Percentiles rank a stretch among this genome's conserved stretches.
phyloP scores from a whole-genome alignment of 2,329 filamentous ascomycete genomes.

The Furcasterigmium furcatum region DNA sequence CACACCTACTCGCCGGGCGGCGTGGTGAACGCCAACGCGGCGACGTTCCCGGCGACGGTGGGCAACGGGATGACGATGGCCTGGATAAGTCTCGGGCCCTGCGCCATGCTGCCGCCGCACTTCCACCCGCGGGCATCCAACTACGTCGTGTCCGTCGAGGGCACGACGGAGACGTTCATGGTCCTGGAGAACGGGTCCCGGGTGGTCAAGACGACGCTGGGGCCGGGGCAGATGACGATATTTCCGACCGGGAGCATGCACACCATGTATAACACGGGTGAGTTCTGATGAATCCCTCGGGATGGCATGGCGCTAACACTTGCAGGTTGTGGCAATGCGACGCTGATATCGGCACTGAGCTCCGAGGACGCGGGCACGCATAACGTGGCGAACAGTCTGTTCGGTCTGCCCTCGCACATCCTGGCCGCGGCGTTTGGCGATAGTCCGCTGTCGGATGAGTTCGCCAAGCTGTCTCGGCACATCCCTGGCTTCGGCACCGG shows the following conservation, averaged over 20 bases:
- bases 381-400: conserved; percentile 41
- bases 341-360: conserved; percentile 45
- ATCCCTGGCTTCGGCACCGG: conserved; percentile 15
- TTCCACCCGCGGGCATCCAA: conserved; percentile 47
- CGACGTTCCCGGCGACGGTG: conserved; percentile 44
- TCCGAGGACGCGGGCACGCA: conserved; percentile 45
- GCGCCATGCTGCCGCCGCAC: conserved; percentile 48
- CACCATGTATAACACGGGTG: conserved; percentile 46
- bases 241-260: conserved; percentile 46
- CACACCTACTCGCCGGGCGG: conserved; percentile 40
- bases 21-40: conserved; percentile 48
- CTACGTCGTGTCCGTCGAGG: conserved; percentile 40
- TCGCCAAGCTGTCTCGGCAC: conserved; percentile 8
- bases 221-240: conserved; percentile 42
- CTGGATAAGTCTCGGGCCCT: conserved; percentile 43
- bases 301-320: background rate
- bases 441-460: conserved; percentile 16
- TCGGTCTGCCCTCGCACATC: conserved; percentile 34
- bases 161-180: conserved; percentile 49
- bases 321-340: conserved; percentile 42
- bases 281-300: too few species aligned
- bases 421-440: conserved; percentile 37
- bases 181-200: conserved; percentile 46
- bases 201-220: conserved; percentile 34
- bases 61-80: conserved; percentile 44